Percentiles rank a stretch among this genome's conserved stretches.
Conservation (phyloP, 176 grass and related monocot species). For the Ampelocalamus luodianensis region DNA sequence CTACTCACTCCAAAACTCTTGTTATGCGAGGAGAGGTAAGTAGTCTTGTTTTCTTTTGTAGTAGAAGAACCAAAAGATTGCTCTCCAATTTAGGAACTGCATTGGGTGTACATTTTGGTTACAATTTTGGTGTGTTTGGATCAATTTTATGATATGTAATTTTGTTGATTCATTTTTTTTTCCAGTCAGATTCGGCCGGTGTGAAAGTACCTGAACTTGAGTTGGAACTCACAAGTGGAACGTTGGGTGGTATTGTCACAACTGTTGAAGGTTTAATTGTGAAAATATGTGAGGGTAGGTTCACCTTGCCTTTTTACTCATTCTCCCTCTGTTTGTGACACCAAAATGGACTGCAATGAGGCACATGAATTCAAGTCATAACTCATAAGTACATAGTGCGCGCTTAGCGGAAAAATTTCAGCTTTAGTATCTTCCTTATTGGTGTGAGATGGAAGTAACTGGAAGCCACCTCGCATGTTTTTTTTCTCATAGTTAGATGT, state of each 20-base stretch:
- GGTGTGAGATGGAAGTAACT: not conserved
- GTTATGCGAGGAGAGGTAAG: no score
- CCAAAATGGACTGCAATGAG: slow-evolving; percentile 2
- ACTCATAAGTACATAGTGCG: no score
- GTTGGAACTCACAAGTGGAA: slow-evolving; percentile 81
- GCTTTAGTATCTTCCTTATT: not conserved
- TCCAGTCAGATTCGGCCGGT: slow-evolving; percentile 80
- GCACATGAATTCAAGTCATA: not conserved
- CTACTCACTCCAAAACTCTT: not conserved
- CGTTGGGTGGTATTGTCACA: slow-evolving; percentile 89
- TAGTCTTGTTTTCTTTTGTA: not conserved
- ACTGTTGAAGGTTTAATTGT: slow-evolving; percentile 96
- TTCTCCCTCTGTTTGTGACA: not conserved
- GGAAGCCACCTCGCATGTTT: not conserved
- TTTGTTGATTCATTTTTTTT: slow-evolving; percentile 1
- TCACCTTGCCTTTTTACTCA: not conserved
- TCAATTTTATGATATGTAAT: not conserved
- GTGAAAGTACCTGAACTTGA: slow-evolving; percentile 94
- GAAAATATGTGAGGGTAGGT: slow-evolving; percentile 88
- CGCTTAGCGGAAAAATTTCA: not conserved
- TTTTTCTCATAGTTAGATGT: not conserved
- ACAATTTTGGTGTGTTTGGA: not conserved
- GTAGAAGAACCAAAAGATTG: not conserved
- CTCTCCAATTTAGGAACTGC: not conserved
- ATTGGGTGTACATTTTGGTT: not conserved